Evolutionary conservation across 108 stramenopile species (phyloP), one percentile per base, ranked within the genome.

Genomic region (Licmophora abbreviata): DNA sequence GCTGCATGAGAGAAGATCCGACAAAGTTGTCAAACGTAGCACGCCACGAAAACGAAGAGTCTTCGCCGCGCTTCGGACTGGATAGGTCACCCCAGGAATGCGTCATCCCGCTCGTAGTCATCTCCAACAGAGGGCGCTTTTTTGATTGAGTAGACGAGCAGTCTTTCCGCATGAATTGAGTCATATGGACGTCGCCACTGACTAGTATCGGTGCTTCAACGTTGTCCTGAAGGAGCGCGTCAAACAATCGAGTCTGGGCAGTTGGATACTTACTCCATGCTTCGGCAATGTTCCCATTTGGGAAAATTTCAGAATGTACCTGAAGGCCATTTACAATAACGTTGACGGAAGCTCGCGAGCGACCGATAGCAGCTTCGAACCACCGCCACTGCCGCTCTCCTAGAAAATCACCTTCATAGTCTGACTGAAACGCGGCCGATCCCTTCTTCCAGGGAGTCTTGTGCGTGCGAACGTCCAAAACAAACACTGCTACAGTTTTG

Each of bases 381-480:
- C 92, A 93, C 50, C 52, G 58, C 86, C 86, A 93, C 54, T 93
- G 92, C 24, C 75, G 52, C 53, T 67, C 74, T 14, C 91, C 91
- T 11, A 92, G 57, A 56, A 88, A 75, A 48, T 86, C 85, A n/a
- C 81, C 81, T 18, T 47, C 44, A 23, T 46, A 51, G 40, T 69
- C 38, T 1, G 48, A 31, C 18, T 33, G n/a, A 20, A 22, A 54
- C 4, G 27, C 48, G 14, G 11, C 47, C 8, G 35, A 47, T 22
- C 67, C 68, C 51, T 69, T 73, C 8, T 58, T 63, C 88, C 88
- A 89, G 1, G 88, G 88, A 8, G 68, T 74, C 54, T 74, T 77
- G 68, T 89, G 77, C 27, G 67, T 53, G 26, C 86, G 64, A 24
- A 81, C 71, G 44, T 88, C 86, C 23, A 88, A 42, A 6, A 76